Percentiles rank a stretch among this genome's conserved stretches.
phyloP scores from a whole-genome alignment of 768 basidiomycete species.

The Leccinum ochraceum region DNA sequence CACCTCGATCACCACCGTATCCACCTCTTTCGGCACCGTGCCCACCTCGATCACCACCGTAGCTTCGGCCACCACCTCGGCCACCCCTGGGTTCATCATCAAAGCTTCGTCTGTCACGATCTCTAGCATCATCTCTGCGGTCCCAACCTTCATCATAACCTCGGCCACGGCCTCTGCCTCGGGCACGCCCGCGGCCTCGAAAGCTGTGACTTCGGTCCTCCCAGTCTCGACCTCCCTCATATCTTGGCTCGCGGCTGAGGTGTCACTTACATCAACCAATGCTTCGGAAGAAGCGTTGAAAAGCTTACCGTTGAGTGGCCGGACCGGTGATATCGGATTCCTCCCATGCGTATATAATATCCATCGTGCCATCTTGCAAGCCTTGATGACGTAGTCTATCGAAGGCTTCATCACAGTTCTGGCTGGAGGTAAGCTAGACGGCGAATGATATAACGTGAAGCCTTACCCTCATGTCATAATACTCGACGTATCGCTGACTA shows the following conservation, averaged over 20 bases:
- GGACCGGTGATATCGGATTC: slow-evolving; percentile 54
- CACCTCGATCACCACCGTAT: slow-evolving; percentile 32
- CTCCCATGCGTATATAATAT: slow-evolving; percentile 88
- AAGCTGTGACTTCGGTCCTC: slow-evolving; percentile 42
- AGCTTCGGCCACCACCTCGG: slow-evolving; percentile 39
- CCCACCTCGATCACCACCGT: slow-evolving; percentile 40
- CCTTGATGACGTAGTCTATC: slow-evolving; percentile 80
- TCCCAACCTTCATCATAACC: slow-evolving; percentile 46
- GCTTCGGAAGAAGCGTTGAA: background rate
- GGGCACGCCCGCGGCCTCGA: slow-evolving; percentile 39
- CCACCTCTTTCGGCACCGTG: slow-evolving; percentile 38
- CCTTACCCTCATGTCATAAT: slow-evolving; percentile 83
- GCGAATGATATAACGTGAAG: background rate
- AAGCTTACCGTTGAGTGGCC: slow-evolving; percentile 41
- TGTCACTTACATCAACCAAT: slow-evolving; percentile 7
- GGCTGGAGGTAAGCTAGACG: slow-evolving; percentile 12
- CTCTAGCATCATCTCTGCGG: slow-evolving; percentile 43
- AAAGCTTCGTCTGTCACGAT: slow-evolving; percentile 36
- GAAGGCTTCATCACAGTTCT: slow-evolving; percentile 79
- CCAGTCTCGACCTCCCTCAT: slow-evolving; percentile 48
- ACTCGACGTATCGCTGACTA: slow-evolving; percentile 92
- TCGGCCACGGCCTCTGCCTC: slow-evolving; percentile 44
- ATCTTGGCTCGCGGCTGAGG: slow-evolving; percentile 33
- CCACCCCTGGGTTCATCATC: slow-evolving; percentile 40
- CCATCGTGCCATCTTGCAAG: slow-evolving; percentile 84